A percentile compares a stretch with the other conserved stretches of the same genome.
phyloP scores from a whole-genome alignment of 1,284 basidiomycete genomes.

The Apiotrichum domesticum region DNA sequence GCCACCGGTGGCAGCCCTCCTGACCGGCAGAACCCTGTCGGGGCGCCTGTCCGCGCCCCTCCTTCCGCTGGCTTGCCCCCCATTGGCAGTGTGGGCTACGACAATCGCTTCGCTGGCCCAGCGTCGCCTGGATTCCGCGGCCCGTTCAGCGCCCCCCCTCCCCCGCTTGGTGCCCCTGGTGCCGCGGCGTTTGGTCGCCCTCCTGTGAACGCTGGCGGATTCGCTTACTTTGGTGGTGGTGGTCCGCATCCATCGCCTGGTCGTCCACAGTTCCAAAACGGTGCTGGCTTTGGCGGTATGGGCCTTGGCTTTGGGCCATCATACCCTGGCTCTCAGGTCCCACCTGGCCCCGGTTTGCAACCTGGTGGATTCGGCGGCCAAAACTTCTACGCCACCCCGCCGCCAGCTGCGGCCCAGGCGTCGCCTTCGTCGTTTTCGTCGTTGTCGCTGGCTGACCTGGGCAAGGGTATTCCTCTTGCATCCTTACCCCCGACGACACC shows the following conservation, averaged over 20 bases:
- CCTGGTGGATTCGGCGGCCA: not conserved
- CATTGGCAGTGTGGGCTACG: conserved; percentile 1
- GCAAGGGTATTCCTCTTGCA: conserved; percentile 81
- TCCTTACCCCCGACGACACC: conserved; percentile 74
- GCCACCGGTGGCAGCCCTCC: conserved; percentile 3
- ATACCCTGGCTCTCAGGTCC: not conserved
- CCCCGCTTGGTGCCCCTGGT: conserved; percentile 13
- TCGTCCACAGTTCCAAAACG: conserved; percentile 19
- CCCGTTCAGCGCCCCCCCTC: conserved; percentile 8
- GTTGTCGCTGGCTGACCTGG: conserved; percentile 60
- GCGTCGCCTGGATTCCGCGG: conserved; percentile 7
- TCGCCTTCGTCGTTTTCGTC: conserved; percentile 40
- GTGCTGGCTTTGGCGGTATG: conserved; percentile 11
- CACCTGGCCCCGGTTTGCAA: not conserved
- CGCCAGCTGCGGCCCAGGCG: conserved; percentile 15
- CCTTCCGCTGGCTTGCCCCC: not conserved
- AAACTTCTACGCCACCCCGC: conserved; percentile 6
- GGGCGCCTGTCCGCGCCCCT: conserved; percentile 11
- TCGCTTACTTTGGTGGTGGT: conserved; percentile 22
- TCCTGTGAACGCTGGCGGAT: conserved; percentile 5
- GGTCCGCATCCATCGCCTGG: not conserved
- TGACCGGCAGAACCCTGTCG: conserved; percentile 15
- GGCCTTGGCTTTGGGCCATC: conserved; percentile 3
- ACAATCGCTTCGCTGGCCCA: conserved; percentile 8
- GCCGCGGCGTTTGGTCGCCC: conserved; percentile 17